These are phyloP conservation scores for Trichoderma sp. DNA, from an alignment of 2,329 filamentous ascomycete species.

Conservation along the genomic window DNA sequence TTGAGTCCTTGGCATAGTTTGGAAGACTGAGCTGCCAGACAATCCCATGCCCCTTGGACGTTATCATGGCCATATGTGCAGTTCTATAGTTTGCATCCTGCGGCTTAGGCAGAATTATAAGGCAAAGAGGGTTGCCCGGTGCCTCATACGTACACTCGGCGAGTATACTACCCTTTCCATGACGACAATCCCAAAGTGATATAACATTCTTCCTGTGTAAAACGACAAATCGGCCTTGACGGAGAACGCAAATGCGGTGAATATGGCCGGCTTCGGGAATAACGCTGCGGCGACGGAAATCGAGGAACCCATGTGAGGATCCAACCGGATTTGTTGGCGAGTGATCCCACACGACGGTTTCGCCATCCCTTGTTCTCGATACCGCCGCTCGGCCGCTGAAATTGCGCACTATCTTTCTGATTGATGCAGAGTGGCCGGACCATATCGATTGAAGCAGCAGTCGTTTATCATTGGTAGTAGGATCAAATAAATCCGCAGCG, in stretches of 20 bases:
- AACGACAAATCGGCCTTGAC: conserved; percentile 77
- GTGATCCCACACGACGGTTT: conserved; percentile 83
- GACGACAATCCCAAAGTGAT: conserved; percentile 77
- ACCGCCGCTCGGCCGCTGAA: conserved; percentile 78
- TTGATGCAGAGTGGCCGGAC: conserved; percentile 79
- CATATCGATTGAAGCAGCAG: conserved; percentile 67
- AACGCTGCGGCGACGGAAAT: conserved; percentile 65
- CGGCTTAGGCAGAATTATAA: conserved; percentile 69
- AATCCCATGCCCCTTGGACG: conserved; percentile 73
- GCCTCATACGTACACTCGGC: conserved; percentile 53
- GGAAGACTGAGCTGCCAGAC: conserved; percentile 78
- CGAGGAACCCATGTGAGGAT: conserved; percentile 28
- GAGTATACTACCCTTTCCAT: conserved; percentile 58
- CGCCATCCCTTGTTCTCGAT: conserved; percentile 75
- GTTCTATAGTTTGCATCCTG: conserved; percentile 57
- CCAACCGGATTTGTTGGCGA: conserved; percentile 36
- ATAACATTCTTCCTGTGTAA: conserved; percentile 72
- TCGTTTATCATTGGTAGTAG: conserved; percentile 60
- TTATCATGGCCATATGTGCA: conserved; percentile 79
- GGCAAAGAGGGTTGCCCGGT: conserved; percentile 72
- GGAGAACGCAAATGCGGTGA: conserved; percentile 75
- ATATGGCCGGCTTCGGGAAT: conserved; percentile 71
- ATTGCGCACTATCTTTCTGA: conserved; percentile 86
- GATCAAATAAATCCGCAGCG: conserved; percentile 79
- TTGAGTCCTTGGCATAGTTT: conserved; percentile 37